A percentile compares a stretch with the other conserved stretches of the same genome.
Conservation (phyloP, 192 early-diverging fungal genomes). For the Linnemannia schmuckeri region DNA sequence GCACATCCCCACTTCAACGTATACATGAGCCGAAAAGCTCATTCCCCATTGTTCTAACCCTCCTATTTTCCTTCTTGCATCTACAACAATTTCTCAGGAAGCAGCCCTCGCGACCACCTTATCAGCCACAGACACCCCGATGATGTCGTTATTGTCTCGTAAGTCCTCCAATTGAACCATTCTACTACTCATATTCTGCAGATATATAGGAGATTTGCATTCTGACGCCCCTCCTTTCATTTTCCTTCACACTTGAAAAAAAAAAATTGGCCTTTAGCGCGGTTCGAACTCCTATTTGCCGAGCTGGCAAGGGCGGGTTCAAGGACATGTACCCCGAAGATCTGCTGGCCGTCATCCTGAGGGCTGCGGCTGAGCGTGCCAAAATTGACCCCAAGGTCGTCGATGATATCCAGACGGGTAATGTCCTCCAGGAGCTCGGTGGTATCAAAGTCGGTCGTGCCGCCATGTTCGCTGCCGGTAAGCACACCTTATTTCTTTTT, state of each 20-base stretch:
- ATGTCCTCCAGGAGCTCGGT: conserved; percentile 89
- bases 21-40: not conserved
- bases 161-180: not conserved
- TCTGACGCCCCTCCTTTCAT: too few relatives aligned
- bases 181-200: not conserved
- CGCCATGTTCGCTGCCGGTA: conserved; percentile 90
- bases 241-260: not conserved
- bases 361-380: conserved; percentile 79
- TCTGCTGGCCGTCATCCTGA: conserved; percentile 72
- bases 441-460: conserved; percentile 92
- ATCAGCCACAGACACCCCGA: conserved; percentile 69
- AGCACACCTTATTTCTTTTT: not conserved
- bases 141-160: conserved; percentile 92
- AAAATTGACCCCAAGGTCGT: conserved; percentile 89
- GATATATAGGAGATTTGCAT: too few relatives aligned
- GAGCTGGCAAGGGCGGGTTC: conserved; percentile 93
- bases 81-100: not conserved
- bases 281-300: conserved; percentile 88
- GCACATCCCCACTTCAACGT: not conserved
- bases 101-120: conserved; percentile 32
- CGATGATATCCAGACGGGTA: conserved; percentile 96
- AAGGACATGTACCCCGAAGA: conserved; percentile 86
- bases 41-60: not conserved
- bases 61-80: not conserved
- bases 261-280: conserved; percentile 55